Evolutionary conservation across 1,284 basidiomycete genomes (phyloP).

Genomic region (Puccinia triticina): DNA sequence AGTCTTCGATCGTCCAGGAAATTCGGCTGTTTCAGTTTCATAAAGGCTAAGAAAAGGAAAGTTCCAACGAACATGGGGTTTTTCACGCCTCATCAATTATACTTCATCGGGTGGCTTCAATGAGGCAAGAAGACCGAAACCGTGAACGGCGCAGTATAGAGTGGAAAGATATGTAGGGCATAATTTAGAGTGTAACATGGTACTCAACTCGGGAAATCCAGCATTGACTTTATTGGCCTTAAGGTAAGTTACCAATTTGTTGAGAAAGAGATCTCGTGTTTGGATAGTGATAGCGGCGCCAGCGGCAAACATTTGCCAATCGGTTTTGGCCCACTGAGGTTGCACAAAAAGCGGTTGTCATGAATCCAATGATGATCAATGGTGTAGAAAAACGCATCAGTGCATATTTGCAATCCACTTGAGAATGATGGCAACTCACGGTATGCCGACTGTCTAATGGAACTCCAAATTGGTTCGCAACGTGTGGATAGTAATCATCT

Average conservation of each 20-base stretch:
- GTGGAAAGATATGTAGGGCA: background rate
- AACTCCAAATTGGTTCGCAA: conserved; percentile 57
- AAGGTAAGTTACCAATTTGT: conserved; percentile 57
- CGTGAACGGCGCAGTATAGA: background rate
- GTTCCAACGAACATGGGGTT: background rate
- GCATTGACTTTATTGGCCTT: conserved; percentile 58
- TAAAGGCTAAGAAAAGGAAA: conserved; percentile 52
- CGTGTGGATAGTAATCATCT: conserved; percentile 57
- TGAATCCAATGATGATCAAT: conserved; percentile 16
- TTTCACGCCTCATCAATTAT: background rate
- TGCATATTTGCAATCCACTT: background rate
- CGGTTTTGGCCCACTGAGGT: conserved; percentile 54
- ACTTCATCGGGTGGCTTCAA: no score
- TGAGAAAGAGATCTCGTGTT: conserved; percentile 58
- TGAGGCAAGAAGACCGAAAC: no score
- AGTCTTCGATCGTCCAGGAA: conserved; percentile 53
- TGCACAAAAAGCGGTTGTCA: background rate
- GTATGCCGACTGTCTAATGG: conserved; percentile 60
- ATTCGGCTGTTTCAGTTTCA: conserved; percentile 54
- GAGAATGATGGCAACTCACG: conserved; percentile 55
- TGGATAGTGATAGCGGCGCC: conserved; percentile 55
- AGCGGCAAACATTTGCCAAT: conserved; percentile 61
- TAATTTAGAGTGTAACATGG: background rate
- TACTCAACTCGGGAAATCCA: conserved; percentile 59
- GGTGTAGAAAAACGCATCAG: background rate